Evolutionary conservation across 164 flowering plant species (phyloP).

Genomic region (Stephania japonica): DNA sequence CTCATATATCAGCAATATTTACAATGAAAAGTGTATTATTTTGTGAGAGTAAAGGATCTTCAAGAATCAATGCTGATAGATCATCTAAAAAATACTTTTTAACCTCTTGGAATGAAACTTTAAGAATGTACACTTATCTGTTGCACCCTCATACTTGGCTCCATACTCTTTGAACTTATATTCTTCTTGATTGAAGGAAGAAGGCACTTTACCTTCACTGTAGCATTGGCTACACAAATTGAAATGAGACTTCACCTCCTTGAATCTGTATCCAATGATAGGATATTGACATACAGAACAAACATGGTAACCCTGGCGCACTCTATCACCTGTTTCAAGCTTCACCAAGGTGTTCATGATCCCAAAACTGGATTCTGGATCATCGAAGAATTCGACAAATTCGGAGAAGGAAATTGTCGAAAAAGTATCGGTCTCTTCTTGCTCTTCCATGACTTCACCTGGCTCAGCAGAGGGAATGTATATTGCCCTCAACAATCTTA

Average conservation of each 20-base stretch:
- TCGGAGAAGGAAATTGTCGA: constrained; percentile 52
- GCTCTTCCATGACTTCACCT: constrained; percentile 69
- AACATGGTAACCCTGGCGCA: constrained; percentile 59
- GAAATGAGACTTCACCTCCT: constrained; percentile 67
- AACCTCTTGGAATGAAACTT: constrained; percentile 42
- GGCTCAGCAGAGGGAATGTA: constrained; percentile 62
- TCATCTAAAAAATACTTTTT: constrained; percentile 19
- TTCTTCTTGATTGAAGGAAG: constrained; percentile 63
- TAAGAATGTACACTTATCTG: constrained; percentile 80
- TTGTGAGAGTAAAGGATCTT: constrained; percentile 19
- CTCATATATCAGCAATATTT: constrained; percentile 19
- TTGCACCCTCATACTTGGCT: constrained; percentile 65
- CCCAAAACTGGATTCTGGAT: constrained; percentile 92
- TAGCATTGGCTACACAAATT: constrained; percentile 85
- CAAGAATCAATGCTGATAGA: constrained; percentile 6
- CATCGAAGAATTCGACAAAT: constrained; percentile 77
- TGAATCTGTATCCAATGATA: constrained; percentile 84
- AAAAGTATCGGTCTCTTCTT: constrained; percentile 57
- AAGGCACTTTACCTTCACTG: constrained; percentile 97
- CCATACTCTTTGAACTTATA: constrained; percentile 81
- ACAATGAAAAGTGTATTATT: constrained; percentile 30
- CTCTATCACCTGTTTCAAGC: constrained; percentile 80
- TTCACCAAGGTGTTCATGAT: constrained; percentile 69
- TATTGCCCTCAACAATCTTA: constrained; percentile 72
- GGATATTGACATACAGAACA: constrained; percentile 90